These are phyloP conservation scores for Inonotus obliquus DNA, from an alignment of 1,284 basidiomycete species.

Conservation along the genomic window DNA sequence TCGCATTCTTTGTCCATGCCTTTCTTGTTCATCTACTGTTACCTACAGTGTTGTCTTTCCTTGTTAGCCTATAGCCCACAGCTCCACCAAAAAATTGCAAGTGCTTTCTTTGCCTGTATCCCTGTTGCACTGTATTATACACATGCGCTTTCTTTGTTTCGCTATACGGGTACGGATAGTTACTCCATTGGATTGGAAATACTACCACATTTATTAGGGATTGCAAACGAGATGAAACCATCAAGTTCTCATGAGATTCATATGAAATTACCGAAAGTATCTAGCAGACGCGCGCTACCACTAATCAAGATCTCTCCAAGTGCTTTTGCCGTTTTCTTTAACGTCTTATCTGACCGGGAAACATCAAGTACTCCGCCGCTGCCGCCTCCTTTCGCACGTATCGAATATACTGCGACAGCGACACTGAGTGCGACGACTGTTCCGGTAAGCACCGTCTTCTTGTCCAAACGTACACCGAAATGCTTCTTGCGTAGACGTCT, in stretches of 20 bases:
- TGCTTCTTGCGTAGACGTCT: conserved; percentile 25
- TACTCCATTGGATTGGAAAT: not conserved
- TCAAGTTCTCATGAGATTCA: not conserved
- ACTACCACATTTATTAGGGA: not conserved
- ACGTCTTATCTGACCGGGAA: conserved; percentile 4
- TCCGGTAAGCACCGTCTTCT: conserved; percentile 51
- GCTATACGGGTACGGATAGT: not conserved
- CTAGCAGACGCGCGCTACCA: conserved; percentile 2
- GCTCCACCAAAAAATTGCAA: not conserved
- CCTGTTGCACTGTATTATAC: conserved; percentile 1
- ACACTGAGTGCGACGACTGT: conserved; percentile 63
- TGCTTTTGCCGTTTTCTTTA: conserved; percentile 1
- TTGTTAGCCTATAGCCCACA: not conserved
- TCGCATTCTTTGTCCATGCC: not conserved
- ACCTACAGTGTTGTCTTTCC: not conserved
- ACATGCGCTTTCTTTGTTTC: not conserved
- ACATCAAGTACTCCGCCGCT: conserved; percentile 10
- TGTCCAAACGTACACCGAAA: conserved; percentile 31
- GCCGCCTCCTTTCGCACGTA: conserved; percentile 25
- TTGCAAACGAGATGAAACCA: not conserved
- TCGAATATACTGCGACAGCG: conserved; percentile 58
- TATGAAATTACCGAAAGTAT: conserved; percentile 8
- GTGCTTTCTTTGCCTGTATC: conserved; percentile 1
- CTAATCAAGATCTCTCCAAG: conserved; percentile 9
- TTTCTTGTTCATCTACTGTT: not conserved